Evolutionary conservation across 768 basidiomycete genomes (phyloP).

Genomic region (Coprinopsis marcescibilis): DNA sequence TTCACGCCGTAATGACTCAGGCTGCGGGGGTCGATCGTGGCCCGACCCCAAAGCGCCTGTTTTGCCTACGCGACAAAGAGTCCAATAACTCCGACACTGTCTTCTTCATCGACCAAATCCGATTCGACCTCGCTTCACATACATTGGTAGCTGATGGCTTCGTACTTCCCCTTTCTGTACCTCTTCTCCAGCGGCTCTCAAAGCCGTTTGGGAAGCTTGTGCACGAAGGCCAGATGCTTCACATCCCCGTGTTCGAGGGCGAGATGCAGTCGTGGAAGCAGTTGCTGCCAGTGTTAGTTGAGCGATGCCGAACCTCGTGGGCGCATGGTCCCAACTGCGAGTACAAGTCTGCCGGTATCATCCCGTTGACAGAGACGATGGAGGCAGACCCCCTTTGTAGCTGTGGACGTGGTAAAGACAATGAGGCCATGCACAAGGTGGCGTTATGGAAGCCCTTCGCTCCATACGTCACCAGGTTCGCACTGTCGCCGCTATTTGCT

Average conservation of each 20-base stretch:
- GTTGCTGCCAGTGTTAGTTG: constrained; percentile 43
- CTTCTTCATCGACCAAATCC: constrained; percentile 41
- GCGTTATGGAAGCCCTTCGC: constrained; percentile 34
- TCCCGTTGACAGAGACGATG: constrained; percentile 35
- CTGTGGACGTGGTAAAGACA: constrained; percentile 47
- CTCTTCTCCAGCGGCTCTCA: constrained; percentile 11
- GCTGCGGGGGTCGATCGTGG: constrained; percentile 1
- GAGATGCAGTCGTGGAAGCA: constrained; percentile 44
- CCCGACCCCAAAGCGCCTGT: background rate
- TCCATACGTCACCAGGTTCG: constrained; percentile 42
- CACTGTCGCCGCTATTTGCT: constrained; percentile 48
- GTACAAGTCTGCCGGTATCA: constrained; percentile 25
- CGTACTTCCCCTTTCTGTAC: constrained; percentile 27
- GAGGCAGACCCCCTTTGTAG: constrained; percentile 40
- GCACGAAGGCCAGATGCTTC: constrained; percentile 5
- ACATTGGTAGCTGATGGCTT: constrained; percentile 48
- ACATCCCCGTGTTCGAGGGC: constrained; percentile 20
- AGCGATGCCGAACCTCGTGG: constrained; percentile 48
- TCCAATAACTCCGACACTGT: constrained; percentile 25
- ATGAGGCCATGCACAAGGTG: constrained; percentile 28
- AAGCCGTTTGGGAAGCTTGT: constrained; percentile 13
- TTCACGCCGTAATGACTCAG: constrained; percentile 13
- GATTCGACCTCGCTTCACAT: constrained; percentile 42
- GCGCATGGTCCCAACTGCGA: constrained; percentile 41
- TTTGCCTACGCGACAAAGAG: constrained; percentile 4